Base-by-base conservation (phyloP, 2,329 filamentous ascomycete species). In the Thielaviopsis musarum region DNA sequence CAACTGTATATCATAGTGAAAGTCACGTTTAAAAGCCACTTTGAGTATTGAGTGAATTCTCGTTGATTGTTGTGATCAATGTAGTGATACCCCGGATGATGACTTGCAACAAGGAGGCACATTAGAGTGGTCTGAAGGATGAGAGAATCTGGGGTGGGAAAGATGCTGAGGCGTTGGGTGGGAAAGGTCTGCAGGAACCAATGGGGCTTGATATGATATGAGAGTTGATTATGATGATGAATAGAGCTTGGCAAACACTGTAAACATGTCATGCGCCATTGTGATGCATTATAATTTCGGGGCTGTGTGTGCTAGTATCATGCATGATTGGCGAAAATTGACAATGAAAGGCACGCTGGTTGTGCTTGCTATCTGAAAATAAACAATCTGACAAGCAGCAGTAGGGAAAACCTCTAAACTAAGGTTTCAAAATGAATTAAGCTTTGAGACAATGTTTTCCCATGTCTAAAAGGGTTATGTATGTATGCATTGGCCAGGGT, bases 1-100 rank as follows among this genome's bases (percentile, higher is more conserved):
- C 28, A 53, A 56, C 24, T 60, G 58, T 60, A 56, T 59, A 59
- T 54, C 48, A 68, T 71, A 70, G 66, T 67, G 67, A 67, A 68
- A 65, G 62, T 65, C 64, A 58, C 62, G 66, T 65, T 66, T 34
- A 34, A 34, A 34, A 34, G 30, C 30, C 30, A 34, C 30, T 12
- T 7, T 34, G 30, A 5, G 30, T 10, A 34, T 12, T 34, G 26
- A 28, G 26, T 28, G 4, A 60, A 65, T 66, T 65, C 59, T 30
- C 57, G 62, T 61, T 49, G 41, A 15, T 26, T 49, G 55, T 5
- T 56, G 15, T 5, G 28, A 7, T 45, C 4, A 21, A 34, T 49
- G 41, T 49, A 10, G 12, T 51, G 26, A 22, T 22, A 48, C 2
- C 34, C 10, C 21, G 21, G 22, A 24, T 17, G 19, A 56, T 22